Evolutionary conservation across 192 early-diverging fungal genomes (phyloP).

Genomic region (Coemansia sp.): DNA sequence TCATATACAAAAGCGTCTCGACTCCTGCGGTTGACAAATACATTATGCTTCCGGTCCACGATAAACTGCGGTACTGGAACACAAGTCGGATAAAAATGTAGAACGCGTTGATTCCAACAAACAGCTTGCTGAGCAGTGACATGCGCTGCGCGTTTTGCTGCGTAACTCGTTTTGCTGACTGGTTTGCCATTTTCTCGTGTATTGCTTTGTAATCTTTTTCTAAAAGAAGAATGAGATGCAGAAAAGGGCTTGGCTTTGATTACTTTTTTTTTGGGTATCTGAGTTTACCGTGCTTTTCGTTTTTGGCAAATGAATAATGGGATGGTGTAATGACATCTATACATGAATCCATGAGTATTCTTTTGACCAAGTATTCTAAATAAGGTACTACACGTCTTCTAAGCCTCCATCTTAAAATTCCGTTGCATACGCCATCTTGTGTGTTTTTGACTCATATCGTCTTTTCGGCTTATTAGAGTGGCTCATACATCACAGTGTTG

Average conservation of each 20-base stretch:
- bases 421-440: no score
- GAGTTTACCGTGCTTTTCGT: no score
- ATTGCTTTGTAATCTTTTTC: background rate
- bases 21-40: conserved; percentile 23
- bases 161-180: conserved; percentile 47
- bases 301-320: no score
- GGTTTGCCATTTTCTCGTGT: conserved; percentile 1
- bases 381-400: no score
- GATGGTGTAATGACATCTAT: no score
- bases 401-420: no score
- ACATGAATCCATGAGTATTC: no score
- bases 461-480: no score
- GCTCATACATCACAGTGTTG: no score
- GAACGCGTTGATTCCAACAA: conserved; percentile 24
- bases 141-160: conserved; percentile 44
- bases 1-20: conserved; percentile 12
- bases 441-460: no score
- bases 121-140: conserved; percentile 19
- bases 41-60: conserved; percentile 22
- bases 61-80: conserved; percentile 37
- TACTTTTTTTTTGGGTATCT: no score
- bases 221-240: background rate
- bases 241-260: background rate
- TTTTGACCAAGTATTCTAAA: no score
- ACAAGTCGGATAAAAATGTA: conserved; percentile 35